These are phyloP conservation scores for Pseudoturritis turrita DNA, from an alignment of 345 rosid species.

Conservation along the genomic window DNA sequence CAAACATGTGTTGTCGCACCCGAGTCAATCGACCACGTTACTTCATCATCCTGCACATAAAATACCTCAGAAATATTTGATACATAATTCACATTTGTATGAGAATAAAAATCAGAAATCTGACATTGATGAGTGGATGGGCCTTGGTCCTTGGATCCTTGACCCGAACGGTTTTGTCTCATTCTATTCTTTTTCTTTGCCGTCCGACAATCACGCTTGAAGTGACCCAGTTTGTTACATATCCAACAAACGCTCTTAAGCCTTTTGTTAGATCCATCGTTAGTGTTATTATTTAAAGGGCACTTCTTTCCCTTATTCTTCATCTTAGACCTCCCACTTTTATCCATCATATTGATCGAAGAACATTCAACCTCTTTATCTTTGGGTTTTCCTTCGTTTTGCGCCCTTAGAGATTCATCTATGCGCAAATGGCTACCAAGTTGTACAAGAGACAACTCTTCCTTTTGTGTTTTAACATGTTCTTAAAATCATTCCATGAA, in stretches of 20 bases:
- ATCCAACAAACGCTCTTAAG: not conserved
- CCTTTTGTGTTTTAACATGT: not conserved
- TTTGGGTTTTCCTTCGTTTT: not conserved
- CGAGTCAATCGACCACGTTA: not conserved
- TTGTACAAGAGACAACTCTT: constrained; percentile 4
- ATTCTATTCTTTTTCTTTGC: not conserved
- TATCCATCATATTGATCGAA: not conserved
- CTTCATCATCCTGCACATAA: not conserved
- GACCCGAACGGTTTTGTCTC: not conserved
- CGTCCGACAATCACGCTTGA: not conserved
- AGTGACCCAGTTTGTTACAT: not conserved
- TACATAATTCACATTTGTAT: too few species aligned
- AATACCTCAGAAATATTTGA: too few species aligned
- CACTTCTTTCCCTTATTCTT: not conserved
- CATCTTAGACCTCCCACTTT: not conserved
- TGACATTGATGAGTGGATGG: too few species aligned
- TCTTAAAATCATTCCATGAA: not conserved
- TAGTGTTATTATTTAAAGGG: not conserved
- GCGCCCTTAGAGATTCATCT: not conserved
- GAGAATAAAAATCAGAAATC: too few species aligned
- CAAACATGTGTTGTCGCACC: not conserved
- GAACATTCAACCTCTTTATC: not conserved
- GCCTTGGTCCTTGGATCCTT: not conserved
- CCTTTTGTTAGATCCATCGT: not conserved
- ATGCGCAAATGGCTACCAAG: not conserved